A percentile compares a stretch with the other conserved stretches of the same genome.
Conservation (phyloP, 2,329 filamentous ascomycete species). For the Hypoxylon sp. region DNA sequence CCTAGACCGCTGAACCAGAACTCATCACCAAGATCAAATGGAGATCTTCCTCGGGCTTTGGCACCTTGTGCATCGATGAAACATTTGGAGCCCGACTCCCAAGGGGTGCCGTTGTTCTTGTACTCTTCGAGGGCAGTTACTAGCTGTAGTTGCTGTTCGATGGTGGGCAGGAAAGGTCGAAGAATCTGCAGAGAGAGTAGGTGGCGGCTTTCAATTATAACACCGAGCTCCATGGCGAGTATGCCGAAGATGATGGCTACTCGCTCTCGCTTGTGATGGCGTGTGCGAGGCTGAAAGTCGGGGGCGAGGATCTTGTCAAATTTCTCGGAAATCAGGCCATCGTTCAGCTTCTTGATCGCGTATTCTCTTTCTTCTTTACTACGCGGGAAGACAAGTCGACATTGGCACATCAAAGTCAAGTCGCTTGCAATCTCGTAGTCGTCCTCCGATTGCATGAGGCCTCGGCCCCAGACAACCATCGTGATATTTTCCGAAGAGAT, state of each 20-base stretch:
- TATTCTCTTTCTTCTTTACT: constrained; percentile 1
- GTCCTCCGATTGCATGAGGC: constrained; percentile 45
- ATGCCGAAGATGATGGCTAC: constrained; percentile 41
- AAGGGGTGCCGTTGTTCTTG: constrained; percentile 47
- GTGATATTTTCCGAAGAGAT: constrained; percentile 12
- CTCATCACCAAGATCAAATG: constrained; percentile 40
- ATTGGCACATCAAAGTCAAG: constrained; percentile 38
- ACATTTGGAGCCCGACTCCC: constrained; percentile 44
- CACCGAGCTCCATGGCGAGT: constrained; percentile 44
- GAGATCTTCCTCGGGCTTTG: neutral
- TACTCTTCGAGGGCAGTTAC: constrained; percentile 45
- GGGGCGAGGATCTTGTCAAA: constrained; percentile 39
- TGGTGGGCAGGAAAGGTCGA: constrained; percentile 38
- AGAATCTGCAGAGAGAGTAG: constrained; percentile 34
- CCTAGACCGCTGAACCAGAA: constrained; percentile 47
- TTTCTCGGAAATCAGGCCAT: constrained; percentile 34
- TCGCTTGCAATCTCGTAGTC: constrained; percentile 43
- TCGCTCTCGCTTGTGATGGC: constrained; percentile 38
- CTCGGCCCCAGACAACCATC: constrained; percentile 43
- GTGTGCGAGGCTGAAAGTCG: constrained; percentile 22
- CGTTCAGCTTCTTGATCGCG: constrained; percentile 36
- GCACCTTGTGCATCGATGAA: neutral
- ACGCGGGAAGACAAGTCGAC: constrained; percentile 14
- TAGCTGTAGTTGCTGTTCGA: constrained; percentile 47
- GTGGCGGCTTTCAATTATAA: constrained; percentile 36